A percentile compares a stretch with the other conserved stretches of the same genome.
phyloP scores from a whole-genome alignment of 371 early-diverging fungal genomes.

The Phascolomyces articulosus region DNA sequence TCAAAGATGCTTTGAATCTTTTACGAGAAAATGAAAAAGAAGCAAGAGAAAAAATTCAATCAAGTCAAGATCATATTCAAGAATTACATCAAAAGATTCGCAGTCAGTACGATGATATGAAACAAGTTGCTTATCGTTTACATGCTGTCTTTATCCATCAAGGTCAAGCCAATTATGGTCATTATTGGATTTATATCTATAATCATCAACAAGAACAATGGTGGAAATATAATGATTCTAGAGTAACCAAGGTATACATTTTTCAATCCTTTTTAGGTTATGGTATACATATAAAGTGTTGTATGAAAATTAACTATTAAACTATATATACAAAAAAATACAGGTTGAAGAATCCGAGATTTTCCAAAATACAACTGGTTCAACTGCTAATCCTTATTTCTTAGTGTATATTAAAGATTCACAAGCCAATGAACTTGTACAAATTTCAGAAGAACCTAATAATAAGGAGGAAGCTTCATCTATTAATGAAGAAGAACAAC shows the following conservation, averaged over 20 bases:
- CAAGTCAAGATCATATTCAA: conserved; percentile 6
- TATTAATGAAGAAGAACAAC: too few species aligned
- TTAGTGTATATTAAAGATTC: conserved; percentile 60
- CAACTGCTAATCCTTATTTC: conserved; percentile 71
- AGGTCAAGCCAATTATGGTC: conserved; percentile 81
- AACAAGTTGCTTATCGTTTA: conserved; percentile 51
- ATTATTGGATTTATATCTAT: conserved; percentile 87
- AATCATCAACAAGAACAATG: conserved; percentile 70
- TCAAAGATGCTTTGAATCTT: conserved; percentile 24
- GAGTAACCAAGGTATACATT: conserved; percentile 60
- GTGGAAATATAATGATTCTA: conserved; percentile 85
- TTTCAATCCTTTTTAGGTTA: neutral
- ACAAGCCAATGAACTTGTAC: conserved; percentile 27
- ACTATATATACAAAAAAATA: too few species aligned
- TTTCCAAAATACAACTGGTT: conserved; percentile 54
- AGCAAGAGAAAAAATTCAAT: neutral
- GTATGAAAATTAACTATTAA: too few species aligned
- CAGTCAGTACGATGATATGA: conserved; percentile 41
- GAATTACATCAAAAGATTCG: conserved; percentile 24
- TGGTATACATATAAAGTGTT: too few species aligned
- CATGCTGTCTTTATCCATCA: conserved; percentile 78
- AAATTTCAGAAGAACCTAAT: neutral
- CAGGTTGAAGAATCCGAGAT: conserved; percentile 60
- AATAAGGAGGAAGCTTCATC: too few species aligned
- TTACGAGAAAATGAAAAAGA: conserved; percentile 1